phyloP scores from a whole-genome alignment of 371 early-diverging fungal species.

The Mortierella sp. region DNA sequence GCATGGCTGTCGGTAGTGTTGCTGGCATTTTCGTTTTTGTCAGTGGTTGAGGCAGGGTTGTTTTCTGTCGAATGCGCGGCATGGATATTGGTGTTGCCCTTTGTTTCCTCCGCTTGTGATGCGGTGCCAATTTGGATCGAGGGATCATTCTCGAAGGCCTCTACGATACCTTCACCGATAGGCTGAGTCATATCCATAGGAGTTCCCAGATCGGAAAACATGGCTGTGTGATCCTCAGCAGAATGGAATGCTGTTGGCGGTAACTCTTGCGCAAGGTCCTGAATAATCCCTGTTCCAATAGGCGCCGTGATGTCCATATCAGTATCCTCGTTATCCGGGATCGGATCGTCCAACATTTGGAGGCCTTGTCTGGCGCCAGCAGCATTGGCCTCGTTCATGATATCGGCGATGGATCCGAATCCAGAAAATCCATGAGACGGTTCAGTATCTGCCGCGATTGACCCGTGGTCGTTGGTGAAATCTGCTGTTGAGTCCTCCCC shows the following conservation, averaged over 20 bases:
- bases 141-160: not conserved
- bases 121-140: not conserved
- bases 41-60: not conserved
- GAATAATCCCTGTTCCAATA: constrained; percentile 47
- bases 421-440: not conserved
- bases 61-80: not conserved
- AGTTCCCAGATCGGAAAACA: constrained; percentile 33
- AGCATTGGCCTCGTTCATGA: not conserved
- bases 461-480: not conserved
- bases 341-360: not conserved
- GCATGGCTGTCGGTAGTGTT: not conserved
- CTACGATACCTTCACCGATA: constrained; percentile 27
- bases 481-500: not conserved
- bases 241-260: constrained; percentile 37
- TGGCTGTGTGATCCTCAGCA: constrained; percentile 32
- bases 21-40: not conserved
- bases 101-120: not conserved
- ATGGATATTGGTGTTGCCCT: constrained; percentile 4
- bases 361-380: not conserved
- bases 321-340: constrained; percentile 29
- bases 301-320: constrained; percentile 55
- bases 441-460: not conserved
- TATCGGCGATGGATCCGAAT: not conserved
- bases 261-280: constrained; percentile 32
- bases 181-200: constrained; percentile 50